phyloP scores from a whole-genome alignment of 1,284 basidiomycete species.

The Tetrapyrgos nigripes region DNA sequence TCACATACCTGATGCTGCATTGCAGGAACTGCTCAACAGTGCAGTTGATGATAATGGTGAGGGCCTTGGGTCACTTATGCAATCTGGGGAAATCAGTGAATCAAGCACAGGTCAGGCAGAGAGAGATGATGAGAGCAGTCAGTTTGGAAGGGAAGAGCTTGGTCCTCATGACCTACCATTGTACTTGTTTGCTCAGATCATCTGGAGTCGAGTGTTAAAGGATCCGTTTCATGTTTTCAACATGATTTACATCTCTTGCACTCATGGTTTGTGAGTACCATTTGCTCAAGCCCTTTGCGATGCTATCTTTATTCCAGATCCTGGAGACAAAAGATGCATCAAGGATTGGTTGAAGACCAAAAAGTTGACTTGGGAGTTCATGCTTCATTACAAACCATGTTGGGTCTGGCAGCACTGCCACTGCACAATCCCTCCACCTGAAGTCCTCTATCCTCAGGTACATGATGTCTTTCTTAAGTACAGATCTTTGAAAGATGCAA shows the following conservation, averaged over 20 bases:
- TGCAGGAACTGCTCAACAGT: too few relatives aligned
- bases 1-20: too few relatives aligned
- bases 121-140: not conserved
- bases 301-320: conserved; percentile 33
- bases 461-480: conserved; percentile 28
- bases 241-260: conserved; percentile 30
- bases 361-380: conserved; percentile 23
- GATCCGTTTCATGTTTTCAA: conserved; percentile 36
- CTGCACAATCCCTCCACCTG: conserved; percentile 31
- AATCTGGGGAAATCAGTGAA: too few relatives aligned
- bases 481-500: conserved; percentile 35
- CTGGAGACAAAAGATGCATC: conserved; percentile 24
- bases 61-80: not conserved
- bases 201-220: conserved; percentile 26
- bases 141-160: not conserved
- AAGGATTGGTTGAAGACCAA: conserved; percentile 19
- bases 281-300: conserved; percentile 32
- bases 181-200: not conserved
- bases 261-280: conserved; percentile 28
- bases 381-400: conserved; percentile 17
- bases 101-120: not conserved
- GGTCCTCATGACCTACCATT: not conserved
- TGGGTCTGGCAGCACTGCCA: conserved; percentile 31
- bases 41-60: not conserved
- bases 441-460: conserved; percentile 31